Evolutionary conservation across 2,329 filamentous ascomycete species (phyloP), one percentile per base, ranked within the genome.

Genomic region (Myrmaecium sp.): DNA sequence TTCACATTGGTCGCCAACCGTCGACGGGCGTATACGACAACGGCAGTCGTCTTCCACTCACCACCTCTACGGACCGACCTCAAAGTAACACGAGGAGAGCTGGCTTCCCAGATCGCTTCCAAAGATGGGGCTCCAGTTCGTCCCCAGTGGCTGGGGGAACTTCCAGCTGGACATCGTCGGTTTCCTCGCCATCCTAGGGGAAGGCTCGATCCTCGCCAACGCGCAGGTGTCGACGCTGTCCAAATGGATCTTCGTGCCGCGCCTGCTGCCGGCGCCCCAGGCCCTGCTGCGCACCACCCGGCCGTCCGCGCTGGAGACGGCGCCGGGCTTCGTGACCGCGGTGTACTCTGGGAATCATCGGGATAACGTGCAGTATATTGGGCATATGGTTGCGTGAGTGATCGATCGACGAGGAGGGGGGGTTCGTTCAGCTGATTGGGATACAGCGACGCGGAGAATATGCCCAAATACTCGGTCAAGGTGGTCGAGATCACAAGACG

Each of bases 91-190:
- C n/a, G n/a, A n/a, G n/a, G n/a, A n/a, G n/a, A n/a, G n/a, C n/a
- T n/a, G n/a, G n/a, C n/a, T n/a, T n/a, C n/a, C n/a, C n/a, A n/a
- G n/a, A n/a, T n/a, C n/a, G n/a, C n/a, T n/a, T n/a, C n/a, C n/a
- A n/a, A n/a, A n/a, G n/a, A n/a, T n/a, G n/a, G n/a, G n/a, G n/a
- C n/a, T n/a, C n/a, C n/a, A n/a, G n/a, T n/a, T n/a, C n/a, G n/a
- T n/a, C n/a, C n/a, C n/a, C n/a, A n/a, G n/a, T n/a, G n/a, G 18
- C 7, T 20, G 18, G 18, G 7, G 18, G 18, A 21, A 52, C 26
- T 51, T 65, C 26, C 60, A 65, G 36, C 54, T 66, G 25, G 62
- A 66, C 37, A 64, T 66, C 25, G 62, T 66, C 31, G 62, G 62
- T 40, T 64, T 64, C 39, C 55, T 65, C n/a, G 60, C 60, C 30